Conservation (phyloP, 176 grass and related monocot genomes). For the Cymbopogon citratus region DNA sequence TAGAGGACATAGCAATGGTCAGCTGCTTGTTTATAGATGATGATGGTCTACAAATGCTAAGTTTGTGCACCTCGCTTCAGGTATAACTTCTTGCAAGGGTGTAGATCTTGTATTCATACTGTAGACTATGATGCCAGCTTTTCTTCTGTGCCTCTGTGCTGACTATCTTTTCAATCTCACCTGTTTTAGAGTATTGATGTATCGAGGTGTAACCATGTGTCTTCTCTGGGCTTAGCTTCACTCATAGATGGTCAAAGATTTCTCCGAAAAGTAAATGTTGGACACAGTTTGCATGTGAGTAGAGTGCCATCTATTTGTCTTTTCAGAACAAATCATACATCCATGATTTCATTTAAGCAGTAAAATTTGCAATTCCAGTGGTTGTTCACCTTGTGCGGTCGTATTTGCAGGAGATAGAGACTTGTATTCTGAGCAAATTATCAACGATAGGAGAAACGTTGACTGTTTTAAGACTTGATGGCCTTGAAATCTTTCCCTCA, state of each 20-base stretch:
- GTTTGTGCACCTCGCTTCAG: slow-evolving; percentile 37
- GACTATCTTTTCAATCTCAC: background rate
- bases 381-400: slow-evolving; percentile 13
- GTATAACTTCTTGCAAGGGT: slow-evolving; percentile 18
- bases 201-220: slow-evolving; percentile 61
- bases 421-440: slow-evolving; percentile 49
- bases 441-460: slow-evolving; percentile 32
- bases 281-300: slow-evolving; percentile 46
- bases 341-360: background rate
- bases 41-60: slow-evolving; percentile 54
- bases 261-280: slow-evolving; percentile 51
- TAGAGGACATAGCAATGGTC: slow-evolving; percentile 60
- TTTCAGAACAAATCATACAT: background rate
- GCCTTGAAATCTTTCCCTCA: slow-evolving; percentile 43
- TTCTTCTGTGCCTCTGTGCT: background rate
- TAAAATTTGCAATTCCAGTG: background rate
- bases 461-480: slow-evolving; percentile 64
- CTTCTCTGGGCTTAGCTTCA: slow-evolving; percentile 48
- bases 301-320: background rate
- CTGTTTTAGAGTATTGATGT: slow-evolving; percentile 61
- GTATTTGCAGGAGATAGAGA: slow-evolving; percentile 42
- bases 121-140: background rate
- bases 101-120: background rate
- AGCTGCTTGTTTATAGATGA: slow-evolving; percentile 55
- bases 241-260: slow-evolving; percentile 43